These are phyloP conservation scores for Penicillium herquei DNA, from an alignment of 495 filamentous ascomycete species.

Conservation along the genomic window DNA sequence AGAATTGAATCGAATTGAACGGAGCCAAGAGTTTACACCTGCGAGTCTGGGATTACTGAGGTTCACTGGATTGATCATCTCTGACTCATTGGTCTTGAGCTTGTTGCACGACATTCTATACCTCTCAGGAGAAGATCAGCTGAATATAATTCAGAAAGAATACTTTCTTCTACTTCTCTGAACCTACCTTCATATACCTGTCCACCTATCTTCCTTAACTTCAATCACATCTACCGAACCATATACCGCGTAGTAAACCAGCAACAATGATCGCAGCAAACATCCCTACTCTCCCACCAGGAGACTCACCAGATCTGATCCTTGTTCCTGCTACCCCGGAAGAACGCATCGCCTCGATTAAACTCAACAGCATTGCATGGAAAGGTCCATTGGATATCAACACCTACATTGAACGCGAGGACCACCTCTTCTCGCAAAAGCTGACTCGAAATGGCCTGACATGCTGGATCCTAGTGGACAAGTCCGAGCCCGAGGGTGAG, in stretches of 20 bases:
- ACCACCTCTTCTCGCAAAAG: slow-evolving; percentile 61
- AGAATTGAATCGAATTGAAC: too few relatives aligned
- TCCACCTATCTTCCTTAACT: too few relatives aligned
- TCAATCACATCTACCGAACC: too few relatives aligned
- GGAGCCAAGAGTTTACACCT: too few relatives aligned
- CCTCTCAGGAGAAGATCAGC: too few relatives aligned
- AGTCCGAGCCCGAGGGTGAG: slow-evolving; percentile 38
- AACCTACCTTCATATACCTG: too few relatives aligned
- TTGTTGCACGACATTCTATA: too few relatives aligned
- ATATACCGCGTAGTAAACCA: neutral
- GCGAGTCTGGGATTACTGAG: too few relatives aligned
- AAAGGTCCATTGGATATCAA: slow-evolving; percentile 61
- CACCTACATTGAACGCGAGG: slow-evolving; percentile 77
- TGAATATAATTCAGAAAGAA: too few relatives aligned
- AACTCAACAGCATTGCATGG: slow-evolving; percentile 70
- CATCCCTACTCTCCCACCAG: slow-evolving; percentile 48
- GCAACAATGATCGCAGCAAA: slow-evolving; percentile 36
- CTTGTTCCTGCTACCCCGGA: slow-evolving; percentile 65
- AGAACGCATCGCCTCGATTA: slow-evolving; percentile 64
- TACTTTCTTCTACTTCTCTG: too few relatives aligned
- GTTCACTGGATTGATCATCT: too few relatives aligned
- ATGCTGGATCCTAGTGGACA: slow-evolving; percentile 81
- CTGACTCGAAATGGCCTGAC: slow-evolving; percentile 73
- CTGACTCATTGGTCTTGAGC: too few relatives aligned
- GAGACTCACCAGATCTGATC: slow-evolving; percentile 58